Conservation (phyloP, 192 early-diverging fungal species). For the Geranomyces variabilis region DNA sequence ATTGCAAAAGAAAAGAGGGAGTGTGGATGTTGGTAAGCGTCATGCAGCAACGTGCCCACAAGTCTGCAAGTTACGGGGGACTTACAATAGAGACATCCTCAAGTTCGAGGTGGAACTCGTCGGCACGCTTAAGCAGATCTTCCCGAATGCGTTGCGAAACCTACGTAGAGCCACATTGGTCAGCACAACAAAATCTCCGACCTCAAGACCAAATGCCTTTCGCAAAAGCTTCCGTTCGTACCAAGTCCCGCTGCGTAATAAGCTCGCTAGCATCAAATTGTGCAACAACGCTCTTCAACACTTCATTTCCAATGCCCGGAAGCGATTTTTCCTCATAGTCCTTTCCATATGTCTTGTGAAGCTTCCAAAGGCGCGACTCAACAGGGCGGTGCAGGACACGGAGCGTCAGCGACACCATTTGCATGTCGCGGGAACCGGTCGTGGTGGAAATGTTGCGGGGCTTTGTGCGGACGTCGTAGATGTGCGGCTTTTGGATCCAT, state of each 20-base stretch:
- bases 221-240: too few species aligned
- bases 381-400: conserved; percentile 88
- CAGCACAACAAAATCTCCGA: too few species aligned
- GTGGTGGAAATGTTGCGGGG: conserved; percentile 98
- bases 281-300: conserved; percentile 95
- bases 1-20: too few species aligned
- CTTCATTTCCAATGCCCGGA: conserved; percentile 98
- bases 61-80: too few species aligned
- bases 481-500: conserved; percentile 90
- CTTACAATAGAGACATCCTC: conserved; percentile 97
- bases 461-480: conserved; percentile 91
- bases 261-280: conserved; percentile 98
- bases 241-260: conserved; percentile 93
- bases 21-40: too few species aligned
- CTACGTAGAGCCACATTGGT: conserved; percentile 18
- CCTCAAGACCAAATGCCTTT: too few species aligned
- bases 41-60: too few species aligned
- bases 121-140: conserved; percentile 88
- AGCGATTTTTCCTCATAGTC: conserved; percentile 98
- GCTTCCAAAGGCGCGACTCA: conserved; percentile 68
- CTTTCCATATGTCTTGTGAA: conserved; percentile 89
- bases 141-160: conserved; percentile 91
- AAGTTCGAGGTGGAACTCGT: conserved; percentile 93
- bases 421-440: conserved; percentile 99
- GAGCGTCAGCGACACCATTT: conserved; percentile 92